A percentile compares a stretch with the other conserved stretches of the same genome.
These are phyloP conservation scores for Zygoascus bituminiphila DNA, from an alignment of 805 yeast species.

Conservation along the genomic window DNA sequence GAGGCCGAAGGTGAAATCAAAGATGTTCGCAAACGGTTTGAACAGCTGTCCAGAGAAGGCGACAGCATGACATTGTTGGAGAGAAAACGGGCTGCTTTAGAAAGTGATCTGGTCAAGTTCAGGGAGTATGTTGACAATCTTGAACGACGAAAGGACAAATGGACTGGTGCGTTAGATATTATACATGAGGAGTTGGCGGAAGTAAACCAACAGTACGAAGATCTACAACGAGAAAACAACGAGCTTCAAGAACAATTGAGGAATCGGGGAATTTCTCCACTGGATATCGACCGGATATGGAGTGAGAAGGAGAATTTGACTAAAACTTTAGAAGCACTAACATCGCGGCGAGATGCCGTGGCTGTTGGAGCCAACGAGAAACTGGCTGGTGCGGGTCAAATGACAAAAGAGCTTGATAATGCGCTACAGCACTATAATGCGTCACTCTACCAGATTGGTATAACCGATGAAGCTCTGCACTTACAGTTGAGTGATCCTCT, in stretches of 20 bases:
- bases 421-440: conserved; percentile 51
- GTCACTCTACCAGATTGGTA: conserved; percentile 41
- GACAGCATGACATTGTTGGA: conserved; percentile 43
- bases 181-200: conserved; percentile 45
- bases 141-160: conserved; percentile 53
- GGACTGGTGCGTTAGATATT: conserved; percentile 53
- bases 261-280: conserved; percentile 51
- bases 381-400: background rate
- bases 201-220: conserved; percentile 36
- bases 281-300: conserved; percentile 55
- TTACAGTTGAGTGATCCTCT: conserved; percentile 38
- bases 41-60: conserved; percentile 37
- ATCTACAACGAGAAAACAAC: conserved; percentile 33
- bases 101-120: conserved; percentile 62
- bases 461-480: conserved; percentile 18
- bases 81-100: conserved; percentile 54
- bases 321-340: conserved; percentile 42
- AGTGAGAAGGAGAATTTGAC: conserved; percentile 53
- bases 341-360: conserved; percentile 39
- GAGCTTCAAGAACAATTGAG: conserved; percentile 39
- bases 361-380: conserved; percentile 40
- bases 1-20: conserved; percentile 36
- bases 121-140: conserved; percentile 62
- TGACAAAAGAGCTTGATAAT: conserved; percentile 32
- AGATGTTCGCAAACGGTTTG: conserved; percentile 33